These are phyloP conservation scores for Aspergillus asperescens DNA, from an alignment of 495 filamentous ascomycete species.

Conservation along the genomic window DNA sequence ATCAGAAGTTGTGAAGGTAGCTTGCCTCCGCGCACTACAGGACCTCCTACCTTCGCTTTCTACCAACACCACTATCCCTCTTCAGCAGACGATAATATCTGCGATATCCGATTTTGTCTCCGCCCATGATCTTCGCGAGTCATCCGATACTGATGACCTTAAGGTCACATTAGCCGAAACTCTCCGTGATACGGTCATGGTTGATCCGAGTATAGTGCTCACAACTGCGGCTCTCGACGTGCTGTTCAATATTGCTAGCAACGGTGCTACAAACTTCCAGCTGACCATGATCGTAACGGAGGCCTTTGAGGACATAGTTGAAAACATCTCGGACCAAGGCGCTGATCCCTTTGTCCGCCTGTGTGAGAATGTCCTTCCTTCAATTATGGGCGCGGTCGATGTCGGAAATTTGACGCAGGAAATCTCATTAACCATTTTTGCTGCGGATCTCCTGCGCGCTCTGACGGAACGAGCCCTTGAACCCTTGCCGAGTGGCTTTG, in stretches of 20 bases:
- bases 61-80: conserved; percentile 45
- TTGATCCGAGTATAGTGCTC: conserved; percentile 68
- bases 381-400: conserved; percentile 82
- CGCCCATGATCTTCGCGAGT: conserved; percentile 71
- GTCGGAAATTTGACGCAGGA: conserved; percentile 79
- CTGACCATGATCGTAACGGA: conserved; percentile 77
- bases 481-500: conserved; percentile 81
- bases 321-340: conserved; percentile 56
- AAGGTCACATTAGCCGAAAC: conserved; percentile 87
- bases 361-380: conserved; percentile 81
- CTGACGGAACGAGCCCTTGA: conserved; percentile 74
- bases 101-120: conserved; percentile 74
- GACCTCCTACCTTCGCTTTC: conserved; percentile 64
- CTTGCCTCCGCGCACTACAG: conserved; percentile 84
- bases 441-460: conserved; percentile 75
- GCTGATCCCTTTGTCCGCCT: conserved; percentile 70
- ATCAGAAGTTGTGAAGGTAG: conserved; percentile 83
- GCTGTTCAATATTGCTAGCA: conserved; percentile 81
- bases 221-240: conserved; percentile 70
- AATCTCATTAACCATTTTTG: conserved; percentile 74
- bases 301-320: conserved; percentile 81
- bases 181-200: conserved; percentile 71
- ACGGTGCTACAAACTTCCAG: conserved; percentile 84
- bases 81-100: conserved; percentile 68
- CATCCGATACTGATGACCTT: conserved; percentile 82